Conservation (phyloP, 768 basidiomycete species). For the Cystobasidium onofrii region DNA sequence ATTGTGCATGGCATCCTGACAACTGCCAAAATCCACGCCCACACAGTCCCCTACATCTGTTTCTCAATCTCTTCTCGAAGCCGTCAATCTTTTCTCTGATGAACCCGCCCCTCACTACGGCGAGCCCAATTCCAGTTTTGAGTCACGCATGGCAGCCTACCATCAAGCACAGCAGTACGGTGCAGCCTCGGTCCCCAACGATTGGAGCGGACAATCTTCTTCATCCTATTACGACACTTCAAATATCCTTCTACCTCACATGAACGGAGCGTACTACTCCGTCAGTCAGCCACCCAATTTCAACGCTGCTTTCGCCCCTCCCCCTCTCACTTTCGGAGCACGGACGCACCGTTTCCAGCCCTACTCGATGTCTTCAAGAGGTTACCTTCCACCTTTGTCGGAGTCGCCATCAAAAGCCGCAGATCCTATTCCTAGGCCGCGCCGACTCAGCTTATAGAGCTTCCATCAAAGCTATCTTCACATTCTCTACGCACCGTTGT, state of each 20-base stretch:
- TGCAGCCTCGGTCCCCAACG: not conserved
- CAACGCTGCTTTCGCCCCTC: conserved; percentile 1
- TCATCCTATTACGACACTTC: not conserved
- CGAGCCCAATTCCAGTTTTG: not conserved
- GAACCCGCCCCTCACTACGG: not conserved
- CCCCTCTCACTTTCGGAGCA: not conserved
- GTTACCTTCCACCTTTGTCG: not conserved
- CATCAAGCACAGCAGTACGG: not conserved
- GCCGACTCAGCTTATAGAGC: not conserved
- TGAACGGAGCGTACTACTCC: not conserved
- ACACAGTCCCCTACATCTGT: not conserved
- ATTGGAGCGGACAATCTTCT: not conserved
- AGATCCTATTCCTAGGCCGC: not conserved
- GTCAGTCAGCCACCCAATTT: conserved; percentile 2
- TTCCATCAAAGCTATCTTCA: not conserved
- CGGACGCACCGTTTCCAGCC: conserved; percentile 2
- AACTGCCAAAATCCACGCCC: not conserved
- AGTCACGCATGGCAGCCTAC: not conserved
- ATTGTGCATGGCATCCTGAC: not conserved
- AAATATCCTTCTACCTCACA: not conserved
- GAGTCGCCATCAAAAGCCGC: not conserved
- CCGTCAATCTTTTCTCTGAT: conserved; percentile 1
- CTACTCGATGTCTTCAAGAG: not conserved
- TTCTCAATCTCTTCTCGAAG: not conserved
- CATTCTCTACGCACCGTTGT: too few species aligned